These are phyloP conservation scores for Athelia psychrophila DNA, from an alignment of 1,284 basidiomycete genomes.

Conservation along the genomic window DNA sequence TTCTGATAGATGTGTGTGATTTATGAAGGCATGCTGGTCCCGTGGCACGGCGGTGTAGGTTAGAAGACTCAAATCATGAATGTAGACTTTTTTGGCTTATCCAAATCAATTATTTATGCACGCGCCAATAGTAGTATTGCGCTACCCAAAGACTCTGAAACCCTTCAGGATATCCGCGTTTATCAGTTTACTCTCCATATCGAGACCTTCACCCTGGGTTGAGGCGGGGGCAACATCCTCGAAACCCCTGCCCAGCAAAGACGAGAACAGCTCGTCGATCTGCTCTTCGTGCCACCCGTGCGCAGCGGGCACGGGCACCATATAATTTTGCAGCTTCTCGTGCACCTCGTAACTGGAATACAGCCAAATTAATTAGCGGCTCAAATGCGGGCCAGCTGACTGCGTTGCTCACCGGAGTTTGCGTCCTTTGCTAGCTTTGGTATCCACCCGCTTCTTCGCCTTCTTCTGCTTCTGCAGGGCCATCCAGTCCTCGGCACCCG, in stretches of 20 bases:
- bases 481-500: conserved; percentile 62
- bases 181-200: conserved; percentile 14
- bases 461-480: conserved; percentile 63
- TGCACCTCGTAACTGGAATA: conserved; percentile 81
- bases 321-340: conserved; percentile 92
- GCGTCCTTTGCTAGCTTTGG: conserved; percentile 91
- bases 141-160: too few relatives aligned
- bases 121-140: too few relatives aligned
- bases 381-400: neutral
- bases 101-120: too few relatives aligned
- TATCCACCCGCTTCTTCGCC: conserved; percentile 83
- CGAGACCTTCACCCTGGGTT: conserved; percentile 10
- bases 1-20: too few relatives aligned
- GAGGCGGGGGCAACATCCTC: conserved; percentile 29
- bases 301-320: conserved; percentile 76
- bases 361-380: neutral
- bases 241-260: conserved; percentile 74
- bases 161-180: too few relatives aligned
- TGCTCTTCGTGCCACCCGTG: conserved; percentile 89
- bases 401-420: conserved; percentile 62
- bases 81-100: too few relatives aligned
- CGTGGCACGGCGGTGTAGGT: too few relatives aligned
- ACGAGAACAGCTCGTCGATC: conserved; percentile 88
- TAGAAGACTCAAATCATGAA: too few relatives aligned
- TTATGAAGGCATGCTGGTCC: too few relatives aligned